Evolutionary conservation across 768 basidiomycete genomes (phyloP), one percentile per base, ranked within the genome.

Genomic region (Mycena belliarum): DNA sequence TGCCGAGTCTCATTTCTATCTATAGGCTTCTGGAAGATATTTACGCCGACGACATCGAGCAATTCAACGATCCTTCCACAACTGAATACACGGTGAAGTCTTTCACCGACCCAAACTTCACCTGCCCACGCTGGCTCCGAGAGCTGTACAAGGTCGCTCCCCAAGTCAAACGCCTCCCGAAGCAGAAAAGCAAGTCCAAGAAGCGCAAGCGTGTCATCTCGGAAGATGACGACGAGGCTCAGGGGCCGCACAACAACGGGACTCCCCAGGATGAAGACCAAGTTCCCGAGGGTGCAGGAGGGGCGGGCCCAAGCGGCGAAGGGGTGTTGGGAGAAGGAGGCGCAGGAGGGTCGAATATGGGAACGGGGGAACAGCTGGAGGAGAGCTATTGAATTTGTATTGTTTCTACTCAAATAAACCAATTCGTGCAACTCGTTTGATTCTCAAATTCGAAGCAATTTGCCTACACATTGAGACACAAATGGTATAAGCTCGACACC

Each of bases 141-240:
- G 51, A 52, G 28, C 51, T 52, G 14, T 44, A 43, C 51, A 43
- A 16, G 20, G 41, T 52, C 5, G 51, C 51, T 6, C 51, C 42
- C 33, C 26, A 52, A 23, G 41, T 52, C 28, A 52, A 52, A 12
- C 41, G 21, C 29, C 51, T 52, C 28, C 51, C 51, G 12, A 52
- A 52, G 51, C 41, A 52, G 51, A 52, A 52, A 21, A 26, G 29
- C 51, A 51, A 42, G 49, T 26, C 11, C 49, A 38, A 28, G 51
- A 52, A 52, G 29, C 41, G 51, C 42, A 52, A 52, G 41, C 51
- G 41, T n/a, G n/a, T n/a, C n/a, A n/a, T n/a, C 26, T 9, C 12
- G 4, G 38, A 20, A 32, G 45, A 47, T 26, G 45, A 47, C 28
- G 29, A 47, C 6, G 45, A 47, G 45, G 45, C 16, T 6, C n/a